Evolutionary conservation across 225 moss, liverwort and hornwort genomes (phyloP).

Genomic region (Pleurozium schreberi): DNA sequence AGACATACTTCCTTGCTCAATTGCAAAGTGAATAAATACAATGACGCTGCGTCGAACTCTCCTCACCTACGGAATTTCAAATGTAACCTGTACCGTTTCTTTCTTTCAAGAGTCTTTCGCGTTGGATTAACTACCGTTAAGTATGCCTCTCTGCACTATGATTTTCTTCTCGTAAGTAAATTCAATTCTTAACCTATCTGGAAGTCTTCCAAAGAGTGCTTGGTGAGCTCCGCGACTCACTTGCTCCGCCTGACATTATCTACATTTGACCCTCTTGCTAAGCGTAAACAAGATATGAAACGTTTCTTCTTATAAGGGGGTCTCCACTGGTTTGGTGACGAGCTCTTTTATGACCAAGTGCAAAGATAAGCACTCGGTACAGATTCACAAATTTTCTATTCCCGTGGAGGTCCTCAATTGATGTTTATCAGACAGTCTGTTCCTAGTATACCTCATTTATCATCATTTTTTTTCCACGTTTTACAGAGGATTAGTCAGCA

Average conservation of each 20-base stretch:
- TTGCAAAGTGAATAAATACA: background rate
- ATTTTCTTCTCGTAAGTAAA: background rate
- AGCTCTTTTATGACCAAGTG: background rate
- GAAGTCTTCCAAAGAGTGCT: background rate
- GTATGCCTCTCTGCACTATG: background rate
- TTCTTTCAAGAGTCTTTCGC: background rate
- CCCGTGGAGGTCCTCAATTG: background rate
- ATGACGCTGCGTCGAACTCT: background rate
- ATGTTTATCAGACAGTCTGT: background rate
- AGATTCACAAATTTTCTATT: background rate
- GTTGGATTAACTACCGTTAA: background rate
- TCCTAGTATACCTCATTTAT: background rate
- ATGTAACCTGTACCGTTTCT: background rate
- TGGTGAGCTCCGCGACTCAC: background rate
- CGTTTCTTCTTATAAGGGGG: background rate
- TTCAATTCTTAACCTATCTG: background rate
- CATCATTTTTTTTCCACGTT: background rate
- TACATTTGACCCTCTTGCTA: background rate
- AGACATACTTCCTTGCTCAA: background rate
- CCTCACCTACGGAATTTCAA: background rate
- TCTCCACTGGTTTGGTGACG: background rate
- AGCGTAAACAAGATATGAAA: background rate
- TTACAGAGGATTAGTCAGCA: conserved; percentile 62
- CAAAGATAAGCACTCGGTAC: background rate
- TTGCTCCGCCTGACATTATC: background rate